Base-by-base conservation (phyloP, 495 filamentous ascomycete species). In the Paragyromitra xinjiangensis region DNA sequence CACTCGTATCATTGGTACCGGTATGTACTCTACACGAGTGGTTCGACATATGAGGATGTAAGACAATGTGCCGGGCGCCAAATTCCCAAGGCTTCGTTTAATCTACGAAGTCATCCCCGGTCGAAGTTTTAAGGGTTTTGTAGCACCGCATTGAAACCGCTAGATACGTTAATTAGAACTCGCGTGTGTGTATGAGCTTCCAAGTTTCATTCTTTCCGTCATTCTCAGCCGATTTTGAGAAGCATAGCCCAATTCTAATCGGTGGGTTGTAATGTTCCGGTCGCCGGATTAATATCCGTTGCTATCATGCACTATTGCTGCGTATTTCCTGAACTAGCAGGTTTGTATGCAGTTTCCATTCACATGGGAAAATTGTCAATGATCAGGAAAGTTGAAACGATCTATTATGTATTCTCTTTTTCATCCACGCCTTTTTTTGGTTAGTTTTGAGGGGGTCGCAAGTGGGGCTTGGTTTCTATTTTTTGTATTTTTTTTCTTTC, bases 331-430 rank as follows among this genome's bases (percentile, higher is more conserved):
- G 40, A 61, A 59, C 37, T 29, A 48, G 58, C 58, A 71, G 62
- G 70, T 56, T 58, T 73, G 62, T 73, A 67, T 59, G 71, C 62
- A 68, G 71, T 67, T 67, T 59, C 71, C 50, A 56, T 73, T 73
- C 71, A 68, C 63, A 68, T 68, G 71, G 63, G 6, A 68, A 37
- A n/a, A 29, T 19, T 7, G 40, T 68, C 71, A 73, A 73, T 73
- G 69, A 71, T 71, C 45, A 16, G n/a, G 44, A 71, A 62, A 55
- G 26, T 22, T 71, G 69, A 55, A 71, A 64, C 58, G 55, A 29
- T 11, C 3, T 69, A 59, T 69, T 34, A 29, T 1, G 1, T 29
- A 0, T 29, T 2, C 59, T 7, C 45, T 58, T 29, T n/a, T 26
- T 61, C 29, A n/a, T 8, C n/a, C 51, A 58, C 37, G 55, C 37